Percentiles rank a stretch among this genome's conserved stretches.
Conservation (phyloP, 371 early-diverging fungal species). For the Mucor lusitanicus region DNA sequence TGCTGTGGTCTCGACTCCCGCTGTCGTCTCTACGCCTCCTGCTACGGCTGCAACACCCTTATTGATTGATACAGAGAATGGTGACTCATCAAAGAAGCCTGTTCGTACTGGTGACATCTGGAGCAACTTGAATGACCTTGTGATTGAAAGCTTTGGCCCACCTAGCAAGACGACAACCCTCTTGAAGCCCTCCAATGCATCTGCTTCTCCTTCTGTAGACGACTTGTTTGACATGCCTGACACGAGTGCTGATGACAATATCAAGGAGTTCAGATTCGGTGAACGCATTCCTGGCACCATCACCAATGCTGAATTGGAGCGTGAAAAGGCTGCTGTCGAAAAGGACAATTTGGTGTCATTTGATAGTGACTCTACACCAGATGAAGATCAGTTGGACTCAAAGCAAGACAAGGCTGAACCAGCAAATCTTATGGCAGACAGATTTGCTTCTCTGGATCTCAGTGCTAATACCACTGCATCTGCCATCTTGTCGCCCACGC, state of each 20-base stretch:
- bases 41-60: not conserved
- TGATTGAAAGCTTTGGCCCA: not conserved
- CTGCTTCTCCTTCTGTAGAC: not conserved
- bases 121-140: not conserved
- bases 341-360: not conserved
- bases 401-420: not conserved
- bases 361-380: not conserved
- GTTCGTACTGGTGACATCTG: slow-evolving; percentile 4
- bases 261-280: not conserved
- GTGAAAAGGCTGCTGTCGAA: not conserved
- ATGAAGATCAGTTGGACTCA: not conserved
- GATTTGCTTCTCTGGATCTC: not conserved
- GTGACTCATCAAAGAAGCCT: not conserved
- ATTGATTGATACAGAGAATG: not conserved
- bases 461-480: not conserved
- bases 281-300: not conserved
- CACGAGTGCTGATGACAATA: not conserved
- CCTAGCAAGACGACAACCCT: not conserved
- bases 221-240: not conserved
- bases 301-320: not conserved
- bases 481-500: not conserved
- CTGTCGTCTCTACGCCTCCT: not conserved
- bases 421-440: not conserved
- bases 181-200: not conserved
- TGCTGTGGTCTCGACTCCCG: not conserved